These are phyloP conservation scores for Dimargaris verticillata DNA, from an alignment of 192 early-diverging fungal genomes.

Conservation along the genomic window DNA sequence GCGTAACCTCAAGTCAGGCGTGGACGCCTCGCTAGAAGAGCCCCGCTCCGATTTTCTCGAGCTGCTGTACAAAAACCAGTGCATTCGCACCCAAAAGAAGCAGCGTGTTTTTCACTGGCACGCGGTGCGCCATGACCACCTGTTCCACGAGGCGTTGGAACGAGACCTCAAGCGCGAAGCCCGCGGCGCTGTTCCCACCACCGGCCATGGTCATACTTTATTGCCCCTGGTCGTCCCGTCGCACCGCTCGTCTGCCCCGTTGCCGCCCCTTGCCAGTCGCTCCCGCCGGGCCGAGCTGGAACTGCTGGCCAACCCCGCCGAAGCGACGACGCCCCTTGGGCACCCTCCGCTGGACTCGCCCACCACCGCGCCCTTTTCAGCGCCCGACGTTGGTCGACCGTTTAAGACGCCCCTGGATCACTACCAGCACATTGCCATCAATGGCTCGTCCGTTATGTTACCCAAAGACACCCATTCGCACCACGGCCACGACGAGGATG, in stretches of 20 bases:
- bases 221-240: slow-evolving; percentile 31
- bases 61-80: slow-evolving; percentile 87
- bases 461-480: neutral
- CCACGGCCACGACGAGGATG: slow-evolving; percentile 8
- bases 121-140: slow-evolving; percentile 81
- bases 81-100: slow-evolving; percentile 96
- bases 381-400: neutral
- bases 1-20: slow-evolving; percentile 84
- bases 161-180: slow-evolving; percentile 90
- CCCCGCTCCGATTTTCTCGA: slow-evolving; percentile 87
- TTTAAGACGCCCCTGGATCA: slow-evolving; percentile 1
- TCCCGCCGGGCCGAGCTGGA: slow-evolving; percentile 24
- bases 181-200: slow-evolving; percentile 68
- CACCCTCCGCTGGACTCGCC: slow-evolving; percentile 16
- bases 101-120: slow-evolving; percentile 99
- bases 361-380: slow-evolving; percentile 11
- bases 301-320: slow-evolving; percentile 18
- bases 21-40: slow-evolving; percentile 83
- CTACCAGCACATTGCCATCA: slow-evolving; percentile 8
- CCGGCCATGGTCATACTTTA: slow-evolving; percentile 19
- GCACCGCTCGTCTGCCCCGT: neutral
- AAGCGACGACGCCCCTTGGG: slow-evolving; percentile 20
- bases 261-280: slow-evolving; percentile 42
- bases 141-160: slow-evolving; percentile 92
- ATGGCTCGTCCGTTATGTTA: neutral